A percentile compares a stretch with the other conserved stretches of the same genome.
phyloP scores from a whole-genome alignment of 2,329 filamentous ascomycete genomes.

The Beauveria caledonica region DNA sequence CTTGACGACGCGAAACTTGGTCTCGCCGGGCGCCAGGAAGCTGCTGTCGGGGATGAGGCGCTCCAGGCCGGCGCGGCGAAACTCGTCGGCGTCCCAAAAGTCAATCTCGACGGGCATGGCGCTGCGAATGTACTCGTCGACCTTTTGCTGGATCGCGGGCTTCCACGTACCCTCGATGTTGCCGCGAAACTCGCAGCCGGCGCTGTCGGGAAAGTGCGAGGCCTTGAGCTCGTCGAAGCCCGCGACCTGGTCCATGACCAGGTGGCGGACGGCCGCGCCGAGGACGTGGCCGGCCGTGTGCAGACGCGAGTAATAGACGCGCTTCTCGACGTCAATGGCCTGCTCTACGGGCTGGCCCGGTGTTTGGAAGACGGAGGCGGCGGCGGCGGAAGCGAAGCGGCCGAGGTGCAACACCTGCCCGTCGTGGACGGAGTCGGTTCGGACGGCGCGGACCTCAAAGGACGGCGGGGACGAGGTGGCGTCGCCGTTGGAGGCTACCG shows the following conservation, averaged over 20 bases:
- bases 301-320: constrained; percentile 55
- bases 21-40: constrained; percentile 34
- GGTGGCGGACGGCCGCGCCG: constrained; percentile 55
- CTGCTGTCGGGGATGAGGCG: constrained; percentile 45
- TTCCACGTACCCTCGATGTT: constrained; percentile 57
- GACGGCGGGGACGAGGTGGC: constrained; percentile 11
- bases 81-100: constrained; percentile 60
- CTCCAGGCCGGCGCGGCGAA: constrained; percentile 44
- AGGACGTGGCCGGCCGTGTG: constrained; percentile 70
- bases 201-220: constrained; percentile 60
- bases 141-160: constrained; percentile 49
- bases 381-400: constrained; percentile 32
- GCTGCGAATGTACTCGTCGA: constrained; percentile 49
- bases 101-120: constrained; percentile 54
- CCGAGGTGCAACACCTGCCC: constrained; percentile 60
- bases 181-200: constrained; percentile 60
- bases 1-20: constrained; percentile 58
- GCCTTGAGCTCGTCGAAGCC: constrained; percentile 62
- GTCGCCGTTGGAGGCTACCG: constrained; percentile 13
- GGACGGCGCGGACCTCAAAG: constrained; percentile 50
- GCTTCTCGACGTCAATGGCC: constrained; percentile 50
- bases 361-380: constrained; percentile 23
- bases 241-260: constrained; percentile 42
- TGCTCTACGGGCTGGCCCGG: constrained; percentile 42
- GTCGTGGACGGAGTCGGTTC: constrained; percentile 41